These are phyloP conservation scores for Suillus americanus DNA, from an alignment of 768 basidiomycete species.

Conservation along the genomic window DNA sequence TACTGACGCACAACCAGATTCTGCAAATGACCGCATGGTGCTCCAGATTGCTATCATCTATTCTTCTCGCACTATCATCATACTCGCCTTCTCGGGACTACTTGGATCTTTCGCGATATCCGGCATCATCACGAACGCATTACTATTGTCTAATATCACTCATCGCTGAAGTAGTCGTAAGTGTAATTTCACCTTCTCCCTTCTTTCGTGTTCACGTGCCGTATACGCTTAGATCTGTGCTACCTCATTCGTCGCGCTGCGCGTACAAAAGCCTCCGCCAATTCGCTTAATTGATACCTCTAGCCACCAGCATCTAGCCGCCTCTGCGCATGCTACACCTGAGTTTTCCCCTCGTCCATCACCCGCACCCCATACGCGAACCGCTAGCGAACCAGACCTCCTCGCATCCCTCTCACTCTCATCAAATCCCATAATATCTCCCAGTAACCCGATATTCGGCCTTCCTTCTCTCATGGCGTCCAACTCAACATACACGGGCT, in stretches of 20 bases:
- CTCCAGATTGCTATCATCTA: constrained; percentile 50
- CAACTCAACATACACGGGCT: constrained; percentile 23
- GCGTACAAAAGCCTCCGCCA: constrained; percentile 65
- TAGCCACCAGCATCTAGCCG: constrained; percentile 35
- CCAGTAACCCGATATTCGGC: constrained; percentile 64
- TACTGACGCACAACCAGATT: constrained; percentile 37
- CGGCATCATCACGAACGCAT: constrained; percentile 35
- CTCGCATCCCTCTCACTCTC: constrained; percentile 65
- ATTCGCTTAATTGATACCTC: constrained; percentile 69
- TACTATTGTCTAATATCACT: constrained; percentile 50
- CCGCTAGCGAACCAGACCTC: constrained; percentile 50
- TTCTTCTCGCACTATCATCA: constrained; percentile 43
- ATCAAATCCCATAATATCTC: constrained; percentile 54
- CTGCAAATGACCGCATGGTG: constrained; percentile 64
- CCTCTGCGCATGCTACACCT: constrained; percentile 44
- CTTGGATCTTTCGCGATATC: constrained; percentile 35
- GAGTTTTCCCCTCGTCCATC: constrained; percentile 26
- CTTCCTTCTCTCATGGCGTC: constrained; percentile 53
- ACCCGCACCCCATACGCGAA: constrained; percentile 23
- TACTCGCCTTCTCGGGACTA: constrained; percentile 40
- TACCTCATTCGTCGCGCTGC: constrained; percentile 54
- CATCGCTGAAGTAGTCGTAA: constrained; percentile 56
- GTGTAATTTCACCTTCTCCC: constrained; percentile 23
- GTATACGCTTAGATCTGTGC: constrained; percentile 43
- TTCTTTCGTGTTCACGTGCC: constrained; percentile 6